Percentiles rank a stretch among this genome's conserved stretches.
Evolutionary conservation across 192 early-diverging fungal genomes (phyloP).

Genomic region (Backusella morwellensis): DNA sequence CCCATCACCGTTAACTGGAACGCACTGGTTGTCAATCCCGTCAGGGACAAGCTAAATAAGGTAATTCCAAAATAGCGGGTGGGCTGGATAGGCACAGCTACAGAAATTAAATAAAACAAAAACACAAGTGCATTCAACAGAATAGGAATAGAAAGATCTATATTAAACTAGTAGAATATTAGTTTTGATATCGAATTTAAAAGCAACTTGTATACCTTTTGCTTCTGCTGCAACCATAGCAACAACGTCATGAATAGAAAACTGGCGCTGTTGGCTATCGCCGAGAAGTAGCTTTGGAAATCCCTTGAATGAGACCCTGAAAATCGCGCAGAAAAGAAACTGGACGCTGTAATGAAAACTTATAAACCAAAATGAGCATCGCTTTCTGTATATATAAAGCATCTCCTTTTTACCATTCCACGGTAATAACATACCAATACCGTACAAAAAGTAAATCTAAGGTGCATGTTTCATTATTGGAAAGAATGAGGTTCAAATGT

Average conservation of each 20-base stretch:
- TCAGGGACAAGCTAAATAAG: constrained; percentile 50
- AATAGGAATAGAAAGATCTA: constrained; percentile 36
- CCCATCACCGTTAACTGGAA: constrained; percentile 69
- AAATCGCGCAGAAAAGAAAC: constrained; percentile 67
- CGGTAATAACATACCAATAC: constrained; percentile 69
- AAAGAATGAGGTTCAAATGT: neutral
- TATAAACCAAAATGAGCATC: neutral
- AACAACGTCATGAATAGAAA: constrained; percentile 52
- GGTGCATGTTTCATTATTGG: neutral
- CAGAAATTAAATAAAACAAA: constrained; percentile 47
- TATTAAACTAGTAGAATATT: neutral
- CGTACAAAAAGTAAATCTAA: constrained; percentile 66
- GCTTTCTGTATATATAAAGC: neutral
- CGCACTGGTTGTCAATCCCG: constrained; percentile 61
- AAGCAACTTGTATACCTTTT: constrained; percentile 6
- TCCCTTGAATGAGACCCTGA: constrained; percentile 50
- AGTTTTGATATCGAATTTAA: neutral
- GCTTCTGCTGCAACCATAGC: constrained; percentile 46
- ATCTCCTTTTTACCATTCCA: constrained; percentile 62
- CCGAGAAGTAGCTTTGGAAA: constrained; percentile 78
- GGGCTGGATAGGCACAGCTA: constrained; percentile 40
- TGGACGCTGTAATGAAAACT: constrained; percentile 76
- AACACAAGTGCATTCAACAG: constrained; percentile 55
- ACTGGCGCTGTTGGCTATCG: constrained; percentile 59
- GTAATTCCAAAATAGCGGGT: constrained; percentile 61